Evolutionary conservation across 495 filamentous ascomycete genomes (phyloP).

Genomic region (Penicillium subrubescens): DNA sequence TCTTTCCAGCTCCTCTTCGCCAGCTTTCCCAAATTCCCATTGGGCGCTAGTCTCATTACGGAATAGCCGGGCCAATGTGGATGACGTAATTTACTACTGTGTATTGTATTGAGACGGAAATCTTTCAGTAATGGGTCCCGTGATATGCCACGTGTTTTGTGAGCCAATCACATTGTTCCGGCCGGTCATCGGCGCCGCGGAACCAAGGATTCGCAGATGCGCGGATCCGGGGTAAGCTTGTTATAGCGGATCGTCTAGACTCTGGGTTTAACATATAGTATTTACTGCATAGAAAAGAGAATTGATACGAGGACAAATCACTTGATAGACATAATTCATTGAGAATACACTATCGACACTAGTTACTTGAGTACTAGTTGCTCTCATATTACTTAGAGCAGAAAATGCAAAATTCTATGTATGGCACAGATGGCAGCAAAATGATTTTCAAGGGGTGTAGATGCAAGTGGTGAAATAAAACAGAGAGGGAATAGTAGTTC

Average conservation of each 20-base stretch:
- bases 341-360: background rate
- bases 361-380: slow-evolving; percentile 6
- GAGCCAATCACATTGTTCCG: slow-evolving; percentile 6
- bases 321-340: slow-evolving; percentile 3
- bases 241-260: background rate
- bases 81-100: slow-evolving; percentile 11
- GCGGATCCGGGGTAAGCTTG: slow-evolving; percentile 27
- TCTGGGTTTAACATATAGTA: background rate
- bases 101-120: background rate
- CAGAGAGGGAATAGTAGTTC: slow-evolving; percentile 8
- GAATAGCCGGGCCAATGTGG: slow-evolving; percentile 6
- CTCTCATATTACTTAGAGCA: background rate
- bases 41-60: slow-evolving; percentile 7
- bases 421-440: slow-evolving; percentile 6
- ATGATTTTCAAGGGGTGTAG: slow-evolving; percentile 1
- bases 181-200: slow-evolving; percentile 4
- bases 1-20: background rate
- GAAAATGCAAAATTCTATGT: slow-evolving; percentile 18
- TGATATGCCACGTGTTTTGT: slow-evolving; percentile 23
- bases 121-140: slow-evolving; percentile 11
- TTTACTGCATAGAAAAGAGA: background rate
- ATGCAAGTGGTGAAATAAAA: slow-evolving; percentile 8
- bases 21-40: slow-evolving; percentile 9
- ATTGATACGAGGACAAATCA: background rate
- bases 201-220: slow-evolving; percentile 10